Conservation (phyloP, 257 asterid species). For the Fraxinus quadrangulata region DNA sequence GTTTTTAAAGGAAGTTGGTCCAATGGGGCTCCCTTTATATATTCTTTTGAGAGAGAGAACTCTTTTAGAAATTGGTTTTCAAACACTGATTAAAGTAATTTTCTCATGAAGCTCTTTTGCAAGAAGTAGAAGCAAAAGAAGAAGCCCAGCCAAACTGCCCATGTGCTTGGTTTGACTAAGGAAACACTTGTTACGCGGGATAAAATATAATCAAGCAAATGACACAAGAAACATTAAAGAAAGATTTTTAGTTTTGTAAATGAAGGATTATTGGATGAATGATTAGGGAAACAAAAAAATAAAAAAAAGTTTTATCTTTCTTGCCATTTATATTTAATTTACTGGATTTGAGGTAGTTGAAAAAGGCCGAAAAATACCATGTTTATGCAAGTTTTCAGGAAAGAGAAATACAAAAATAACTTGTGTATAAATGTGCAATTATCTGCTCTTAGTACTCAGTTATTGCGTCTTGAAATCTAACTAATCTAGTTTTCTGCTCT, state of each 20-base stretch:
- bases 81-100: too few species aligned
- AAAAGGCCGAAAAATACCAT: slow-evolving; percentile 2
- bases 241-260: background rate
- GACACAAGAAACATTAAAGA: background rate
- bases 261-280: slow-evolving; percentile 14
- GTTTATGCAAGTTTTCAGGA: background rate
- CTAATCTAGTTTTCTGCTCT: background rate
- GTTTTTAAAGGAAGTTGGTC: too few species aligned
- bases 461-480: background rate
- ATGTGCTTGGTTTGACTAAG: slow-evolving; percentile 8
- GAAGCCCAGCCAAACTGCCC: too few species aligned
- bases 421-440: slow-evolving; percentile 1
- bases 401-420: background rate
- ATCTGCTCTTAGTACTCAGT: background rate
- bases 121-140: too few species aligned
- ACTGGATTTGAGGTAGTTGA: slow-evolving; percentile 12
- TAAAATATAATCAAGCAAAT: background rate
- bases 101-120: too few species aligned
- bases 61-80: too few species aligned
- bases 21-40: too few species aligned
- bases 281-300: slow-evolving; percentile 2
- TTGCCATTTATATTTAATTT: background rate
- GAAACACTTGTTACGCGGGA: slow-evolving; percentile 21
- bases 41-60: too few species aligned
- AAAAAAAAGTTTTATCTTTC: background rate